Evolutionary conservation across 1,284 basidiomycete genomes (phyloP).

Genomic region (Apiotrichum domesticum): DNA sequence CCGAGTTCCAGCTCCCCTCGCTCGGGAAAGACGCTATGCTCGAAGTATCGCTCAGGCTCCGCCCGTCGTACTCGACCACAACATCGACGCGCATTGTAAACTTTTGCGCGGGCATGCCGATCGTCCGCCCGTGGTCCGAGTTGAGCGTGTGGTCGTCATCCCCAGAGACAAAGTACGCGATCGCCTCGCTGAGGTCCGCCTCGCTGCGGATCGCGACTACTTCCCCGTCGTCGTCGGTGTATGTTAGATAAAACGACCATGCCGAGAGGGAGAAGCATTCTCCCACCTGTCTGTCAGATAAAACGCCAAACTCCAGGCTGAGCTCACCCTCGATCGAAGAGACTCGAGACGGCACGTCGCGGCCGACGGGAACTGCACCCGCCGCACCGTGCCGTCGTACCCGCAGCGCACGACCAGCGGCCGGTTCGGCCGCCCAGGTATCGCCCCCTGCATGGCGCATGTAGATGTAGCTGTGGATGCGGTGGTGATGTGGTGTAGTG

Average conservation of each 20-base stretch:
- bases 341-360: constrained; percentile 67
- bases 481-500: background rate
- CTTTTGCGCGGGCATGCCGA: constrained; percentile 42
- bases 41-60: constrained; percentile 78
- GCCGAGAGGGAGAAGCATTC: constrained; percentile 71
- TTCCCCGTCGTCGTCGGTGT: constrained; percentile 80
- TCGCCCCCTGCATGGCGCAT: constrained; percentile 7
- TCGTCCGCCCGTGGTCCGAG: constrained; percentile 37
- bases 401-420: constrained; percentile 70
- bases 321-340: constrained; percentile 60
- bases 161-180: constrained; percentile 68
- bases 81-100: constrained; percentile 71
- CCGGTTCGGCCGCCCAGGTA: constrained; percentile 53
- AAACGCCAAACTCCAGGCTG: background rate
- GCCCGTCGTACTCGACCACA: constrained; percentile 78
- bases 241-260: constrained; percentile 64
- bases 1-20: constrained; percentile 5
- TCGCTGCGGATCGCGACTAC: constrained; percentile 63
- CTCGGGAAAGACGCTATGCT: constrained; percentile 54
- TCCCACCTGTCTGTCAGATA: constrained; percentile 57
- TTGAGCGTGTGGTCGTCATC: constrained; percentile 66
- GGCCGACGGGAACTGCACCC: constrained; percentile 69
- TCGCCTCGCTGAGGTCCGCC: constrained; percentile 71
- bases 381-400: constrained; percentile 65
- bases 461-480: background rate